Evolutionary conservation across 441 rosid species (phyloP).

Genomic region (Populus hybrid): DNA sequence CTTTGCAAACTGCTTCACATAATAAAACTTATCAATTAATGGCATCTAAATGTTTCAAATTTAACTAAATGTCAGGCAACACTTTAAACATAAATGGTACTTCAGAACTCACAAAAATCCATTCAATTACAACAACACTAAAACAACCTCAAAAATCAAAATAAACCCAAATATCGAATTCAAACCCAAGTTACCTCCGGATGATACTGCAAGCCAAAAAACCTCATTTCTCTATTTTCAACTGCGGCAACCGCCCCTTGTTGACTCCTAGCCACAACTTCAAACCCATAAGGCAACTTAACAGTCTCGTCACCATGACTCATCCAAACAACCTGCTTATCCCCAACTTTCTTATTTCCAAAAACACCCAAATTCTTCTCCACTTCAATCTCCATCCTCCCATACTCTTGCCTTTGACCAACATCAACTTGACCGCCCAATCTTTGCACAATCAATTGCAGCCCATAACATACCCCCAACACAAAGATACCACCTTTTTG

Average conservation of each 20-base stretch:
- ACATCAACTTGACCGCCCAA: constrained; percentile 72
- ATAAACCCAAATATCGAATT: too few relatives aligned
- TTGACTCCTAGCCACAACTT: constrained; percentile 68
- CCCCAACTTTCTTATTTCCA: constrained; percentile 58
- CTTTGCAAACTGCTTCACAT: background rate
- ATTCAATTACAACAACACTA: too few relatives aligned
- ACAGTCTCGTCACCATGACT: constrained; percentile 89
- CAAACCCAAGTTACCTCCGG: constrained; percentile 60
- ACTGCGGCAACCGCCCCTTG: constrained; percentile 86
- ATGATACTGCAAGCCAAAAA: constrained; percentile 87
- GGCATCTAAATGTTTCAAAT: background rate
- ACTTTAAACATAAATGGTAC: too few relatives aligned
- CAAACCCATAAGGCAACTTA: constrained; percentile 66
- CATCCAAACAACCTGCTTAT: constrained; percentile 87
- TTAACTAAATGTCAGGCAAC: background rate
- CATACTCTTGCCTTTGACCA: constrained; percentile 85
- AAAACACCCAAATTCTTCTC: constrained; percentile 45
- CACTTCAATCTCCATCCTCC: constrained; percentile 89
- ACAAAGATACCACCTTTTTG: constrained; percentile 50
- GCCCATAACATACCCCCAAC: constrained; percentile 80
- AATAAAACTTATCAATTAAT: background rate
- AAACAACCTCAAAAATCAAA: too few relatives aligned
- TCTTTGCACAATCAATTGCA: constrained; percentile 78
- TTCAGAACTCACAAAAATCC: too few relatives aligned
- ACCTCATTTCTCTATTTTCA: constrained; percentile 55